Base-by-base conservation (phyloP, 2,329 filamentous ascomycete genomes). In the Apiospora phragmitis region DNA sequence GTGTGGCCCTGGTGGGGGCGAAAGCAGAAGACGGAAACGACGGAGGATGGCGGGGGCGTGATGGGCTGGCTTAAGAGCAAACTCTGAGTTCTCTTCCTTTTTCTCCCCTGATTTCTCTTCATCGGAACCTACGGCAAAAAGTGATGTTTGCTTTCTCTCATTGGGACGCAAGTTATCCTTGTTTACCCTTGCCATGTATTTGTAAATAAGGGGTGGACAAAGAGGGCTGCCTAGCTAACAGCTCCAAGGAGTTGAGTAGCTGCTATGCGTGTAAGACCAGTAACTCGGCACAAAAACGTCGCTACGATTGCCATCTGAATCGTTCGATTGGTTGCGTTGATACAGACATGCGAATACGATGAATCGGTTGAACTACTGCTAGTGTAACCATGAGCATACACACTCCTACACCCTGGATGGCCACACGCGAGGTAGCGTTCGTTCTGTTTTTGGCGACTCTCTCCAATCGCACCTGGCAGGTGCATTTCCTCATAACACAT, bases 1-100 rank as follows among this genome's bases (percentile, higher is more conserved):
- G 85, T 84, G 18, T 92, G 90, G 80, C 92, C 91, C 0, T 94
- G 91, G 92, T 93, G 91, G 91, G 81, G 86, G 66, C 85, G 87
- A 16, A 79, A 87, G 67, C 83, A 88, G 75, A 7, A 71, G 68
- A 12, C 29, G 32, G 55, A 62, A 4, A 24, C n/a, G 47, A 26
- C 47, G 21, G 47, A 47, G 26, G 21, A 49, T 24, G 32, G 65
- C 26, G 24, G 38, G 35, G 67, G 71, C 21, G 43, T 67, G 35
- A n/a, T 70, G 43, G 59, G 26, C 32, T 72, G 71, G 71, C 45
- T 74, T 45, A 72, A 69, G n/a, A 72, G 73, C 21, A 73, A 72
- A 47, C 29, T 73, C 12, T 73, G 70, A 71, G 38, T 38, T 14
- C 7, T 32, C 29, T 11, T n/a, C 6, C 18, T 6, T n/a, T 18